Evolutionary conservation across 495 filamentous ascomycete species (phyloP).

Genomic region (Aspergillus heteromorphus): DNA sequence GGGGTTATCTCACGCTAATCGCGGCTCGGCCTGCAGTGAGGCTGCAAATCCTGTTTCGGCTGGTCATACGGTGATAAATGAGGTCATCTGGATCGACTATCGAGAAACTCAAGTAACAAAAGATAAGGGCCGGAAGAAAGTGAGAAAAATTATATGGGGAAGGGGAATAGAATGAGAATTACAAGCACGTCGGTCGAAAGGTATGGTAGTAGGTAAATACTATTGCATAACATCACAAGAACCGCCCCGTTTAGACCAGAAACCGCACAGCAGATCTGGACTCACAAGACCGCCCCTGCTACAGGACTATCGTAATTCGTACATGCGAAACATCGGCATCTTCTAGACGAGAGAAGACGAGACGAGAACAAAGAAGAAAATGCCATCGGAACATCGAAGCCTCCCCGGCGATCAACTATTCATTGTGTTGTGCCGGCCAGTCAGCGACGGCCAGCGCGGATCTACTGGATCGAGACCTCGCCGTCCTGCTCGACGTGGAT

Average conservation of each 20-base stretch:
- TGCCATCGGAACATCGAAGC: not conserved
- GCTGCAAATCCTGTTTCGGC: not conserved
- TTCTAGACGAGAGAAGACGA: not conserved
- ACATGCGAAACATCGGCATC: conserved; percentile 5
- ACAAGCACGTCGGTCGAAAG: not conserved
- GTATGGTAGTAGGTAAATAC: not conserved
- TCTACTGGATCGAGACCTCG: conserved; percentile 55
- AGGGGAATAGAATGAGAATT: not conserved
- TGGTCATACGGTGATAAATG: not conserved
- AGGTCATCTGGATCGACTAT: not conserved
- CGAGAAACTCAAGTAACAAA: not conserved
- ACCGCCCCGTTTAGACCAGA: not conserved
- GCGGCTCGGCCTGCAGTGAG: not conserved
- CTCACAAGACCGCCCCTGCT: not conserved
- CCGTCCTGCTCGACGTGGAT: conserved; percentile 73
- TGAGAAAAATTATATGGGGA: not conserved
- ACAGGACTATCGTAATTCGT: conserved; percentile 14
- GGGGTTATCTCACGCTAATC: not conserved
- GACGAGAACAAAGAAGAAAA: not conserved
- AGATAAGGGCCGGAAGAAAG: no score
- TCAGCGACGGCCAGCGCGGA: not conserved
- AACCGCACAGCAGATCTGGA: not conserved
- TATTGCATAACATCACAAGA: not conserved
- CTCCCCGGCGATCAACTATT: not conserved
- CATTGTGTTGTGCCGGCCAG: not conserved